phyloP scores from a whole-genome alignment of 169 alveolate genomes.

The Plasmodium relictum region DNA sequence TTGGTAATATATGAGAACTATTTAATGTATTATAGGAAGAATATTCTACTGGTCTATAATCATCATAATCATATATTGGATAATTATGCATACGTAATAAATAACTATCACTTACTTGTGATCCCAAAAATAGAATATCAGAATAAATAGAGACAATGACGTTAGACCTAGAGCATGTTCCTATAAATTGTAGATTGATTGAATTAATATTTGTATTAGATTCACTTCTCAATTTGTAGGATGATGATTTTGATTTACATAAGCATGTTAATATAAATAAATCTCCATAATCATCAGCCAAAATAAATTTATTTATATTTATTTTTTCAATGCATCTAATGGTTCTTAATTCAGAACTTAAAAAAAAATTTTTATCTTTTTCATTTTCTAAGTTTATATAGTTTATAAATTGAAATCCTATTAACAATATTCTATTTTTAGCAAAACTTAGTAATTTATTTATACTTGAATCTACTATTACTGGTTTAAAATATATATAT shows the following conservation, averaged over 20 bases:
- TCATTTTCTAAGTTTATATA: slow-evolving; percentile 38
- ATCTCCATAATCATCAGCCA: slow-evolving; percentile 76
- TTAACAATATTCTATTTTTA: slow-evolving; percentile 33
- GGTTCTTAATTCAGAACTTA: slow-evolving; percentile 71
- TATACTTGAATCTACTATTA: slow-evolving; percentile 62
- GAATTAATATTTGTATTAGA: neutral
- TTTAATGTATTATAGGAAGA: neutral
- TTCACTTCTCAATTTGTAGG: neutral
- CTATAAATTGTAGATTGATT: slow-evolving; percentile 51
- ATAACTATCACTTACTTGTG: slow-evolving; percentile 73
- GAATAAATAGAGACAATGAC: slow-evolving; percentile 49
- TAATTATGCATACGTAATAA: slow-evolving; percentile 49
- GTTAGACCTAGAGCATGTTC: slow-evolving; percentile 65
- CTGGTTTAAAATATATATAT: slow-evolving; percentile 32
- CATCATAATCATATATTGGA: slow-evolving; percentile 32
- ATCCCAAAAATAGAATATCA: slow-evolving; percentile 60
- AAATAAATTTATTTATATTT: slow-evolving; percentile 19
- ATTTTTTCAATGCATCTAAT: slow-evolving; percentile 58
- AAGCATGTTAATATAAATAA: slow-evolving; percentile 43
- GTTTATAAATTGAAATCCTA: slow-evolving; percentile 73
- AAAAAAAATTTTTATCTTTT: slow-evolving; percentile 34
- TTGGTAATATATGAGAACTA: neutral
- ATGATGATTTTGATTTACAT: neutral
- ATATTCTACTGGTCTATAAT: slow-evolving; percentile 35
- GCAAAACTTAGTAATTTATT: slow-evolving; percentile 52